Evolutionary conservation across 2,329 filamentous ascomycete species (phyloP), one percentile per base, ranked within the genome.

Genomic region (Cercospora zeina): DNA sequence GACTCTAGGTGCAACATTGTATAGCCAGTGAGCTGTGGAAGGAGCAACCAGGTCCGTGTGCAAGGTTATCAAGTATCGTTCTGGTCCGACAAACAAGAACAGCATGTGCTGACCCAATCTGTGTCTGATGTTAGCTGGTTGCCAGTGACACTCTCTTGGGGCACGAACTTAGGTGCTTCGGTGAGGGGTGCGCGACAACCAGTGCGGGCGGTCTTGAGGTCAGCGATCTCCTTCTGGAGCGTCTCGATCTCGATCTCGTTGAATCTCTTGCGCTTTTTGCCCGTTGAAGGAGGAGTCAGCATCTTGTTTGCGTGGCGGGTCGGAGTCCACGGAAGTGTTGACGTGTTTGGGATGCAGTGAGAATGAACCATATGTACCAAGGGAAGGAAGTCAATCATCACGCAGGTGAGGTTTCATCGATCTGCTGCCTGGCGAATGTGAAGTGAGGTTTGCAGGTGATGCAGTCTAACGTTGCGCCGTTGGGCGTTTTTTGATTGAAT

Each of bases 21-120:
- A 37, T 58, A 67, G 54, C 27, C 59, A 62, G 4, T 55, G 31
- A 11, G 55, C 24, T 14, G 64, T 66, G 10, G 24, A 14, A 4
- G 31, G 19, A 0, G 64, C 65, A 0, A 70, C 37, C 1, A 67
- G 33, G 24, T 58, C 33, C 2, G 64, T 64, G 51, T 70, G 69
- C 2, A 69, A 9, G 0, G 64, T 67, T 0, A 65, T 30, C 7
- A 65, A 30, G 2, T 64, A 31, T 2, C 36, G 50, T 4, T 57
- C 21, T 9, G 59, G 62, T 6, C 67, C 66, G 3, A 70, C 59
- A 11, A 65, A 68, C 5, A 70, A 54, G 34, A 68, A 42, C 9
- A 65, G 51, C 3, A 67, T 54, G 21, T 69, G 65, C 7, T 63
- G 60, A n/a, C 55, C 61, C n/a, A 69, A 50, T 33, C 68, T 70